phyloP scores from a whole-genome alignment of 2,329 filamentous ascomycete genomes.

The Tolypocladium tundrense region DNA sequence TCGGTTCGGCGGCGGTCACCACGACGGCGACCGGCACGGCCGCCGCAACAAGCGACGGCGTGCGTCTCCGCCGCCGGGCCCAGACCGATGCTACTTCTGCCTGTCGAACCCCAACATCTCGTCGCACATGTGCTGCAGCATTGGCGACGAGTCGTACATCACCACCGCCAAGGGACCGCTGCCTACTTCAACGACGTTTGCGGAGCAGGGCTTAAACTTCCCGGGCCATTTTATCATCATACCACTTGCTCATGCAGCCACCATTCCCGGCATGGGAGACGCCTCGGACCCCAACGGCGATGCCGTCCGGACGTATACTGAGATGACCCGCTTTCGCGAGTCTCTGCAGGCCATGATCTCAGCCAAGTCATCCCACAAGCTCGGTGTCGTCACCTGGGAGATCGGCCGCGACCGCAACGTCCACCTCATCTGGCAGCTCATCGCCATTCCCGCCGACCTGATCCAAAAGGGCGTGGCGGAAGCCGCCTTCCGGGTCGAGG shows the following conservation, averaged over 20 bases:
- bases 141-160: slow-evolving; percentile 78
- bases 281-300: slow-evolving; percentile 37
- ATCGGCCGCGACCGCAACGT: slow-evolving; percentile 74
- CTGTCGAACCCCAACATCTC: slow-evolving; percentile 76
- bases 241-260: slow-evolving; percentile 72
- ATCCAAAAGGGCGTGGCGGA: slow-evolving; percentile 69
- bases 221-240: slow-evolving; percentile 87
- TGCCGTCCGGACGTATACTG: slow-evolving; percentile 53
- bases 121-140: slow-evolving; percentile 80
- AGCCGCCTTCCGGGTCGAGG: slow-evolving; percentile 79
- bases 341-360: slow-evolving; percentile 71
- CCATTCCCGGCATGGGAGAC: slow-evolving; percentile 56
- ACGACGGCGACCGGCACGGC: slow-evolving; percentile 32
- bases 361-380: slow-evolving; percentile 39
- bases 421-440: slow-evolving; percentile 88
- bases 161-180: slow-evolving; percentile 90
- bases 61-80: slow-evolving; percentile 51
- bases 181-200: slow-evolving; percentile 59
- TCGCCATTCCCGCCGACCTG: slow-evolving; percentile 62
- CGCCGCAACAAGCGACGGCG: slow-evolving; percentile 35
- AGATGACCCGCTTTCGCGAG: slow-evolving; percentile 76
- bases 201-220: slow-evolving; percentile 54
- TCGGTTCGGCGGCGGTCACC: slow-evolving; percentile 40
- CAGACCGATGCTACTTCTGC: slow-evolving; percentile 89
- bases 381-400: slow-evolving; percentile 87